A percentile compares a stretch with the other conserved stretches of the same genome.
Evolutionary conservation across 192 early-diverging fungal genomes (phyloP).

Genomic region (Glomus cerebriforme): DNA sequence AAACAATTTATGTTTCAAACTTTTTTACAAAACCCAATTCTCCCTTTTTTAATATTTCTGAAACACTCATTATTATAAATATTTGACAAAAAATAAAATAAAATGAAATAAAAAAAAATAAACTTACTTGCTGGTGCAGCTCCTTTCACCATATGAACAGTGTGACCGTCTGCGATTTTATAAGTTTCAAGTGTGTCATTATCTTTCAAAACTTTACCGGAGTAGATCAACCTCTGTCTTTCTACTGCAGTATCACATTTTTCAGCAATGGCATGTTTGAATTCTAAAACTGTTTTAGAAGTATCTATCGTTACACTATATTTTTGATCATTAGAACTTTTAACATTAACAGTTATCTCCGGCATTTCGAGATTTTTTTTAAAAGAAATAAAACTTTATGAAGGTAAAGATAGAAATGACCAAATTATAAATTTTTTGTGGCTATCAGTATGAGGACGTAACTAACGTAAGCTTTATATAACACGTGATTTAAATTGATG

Average conservation of each 20-base stretch:
- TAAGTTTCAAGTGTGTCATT: slow-evolving; percentile 72
- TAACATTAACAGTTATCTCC: slow-evolving; percentile 72
- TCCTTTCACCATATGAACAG: slow-evolving; percentile 90
- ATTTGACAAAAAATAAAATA: no score
- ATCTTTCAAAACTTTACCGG: slow-evolving; percentile 94
- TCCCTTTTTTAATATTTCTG: background rate
- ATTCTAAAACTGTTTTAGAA: slow-evolving; percentile 64
- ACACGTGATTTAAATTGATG: no score
- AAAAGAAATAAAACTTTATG: background rate
- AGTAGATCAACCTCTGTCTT: slow-evolving; percentile 87
- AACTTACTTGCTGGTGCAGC: slow-evolving; percentile 43
- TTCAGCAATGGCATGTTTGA: slow-evolving; percentile 77
- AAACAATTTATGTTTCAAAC: no score
- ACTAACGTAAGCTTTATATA: no score
- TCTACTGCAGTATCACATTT: slow-evolving; percentile 64
- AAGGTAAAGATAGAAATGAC: background rate
- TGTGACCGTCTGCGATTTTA: slow-evolving; percentile 85
- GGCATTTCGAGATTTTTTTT: slow-evolving; percentile 15
- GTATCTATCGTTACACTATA: slow-evolving; percentile 63
- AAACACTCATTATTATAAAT: background rate
- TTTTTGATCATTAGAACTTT: slow-evolving; percentile 72
- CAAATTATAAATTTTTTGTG: slow-evolving; percentile 1
- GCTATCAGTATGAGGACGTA: no score
- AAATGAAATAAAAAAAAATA: background rate
- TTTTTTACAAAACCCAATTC: no score